Evolutionary conservation across 352 stramenopile genomes (phyloP), one percentile per base, ranked within the genome.

Genomic region (Phytophthora syringae): DNA sequence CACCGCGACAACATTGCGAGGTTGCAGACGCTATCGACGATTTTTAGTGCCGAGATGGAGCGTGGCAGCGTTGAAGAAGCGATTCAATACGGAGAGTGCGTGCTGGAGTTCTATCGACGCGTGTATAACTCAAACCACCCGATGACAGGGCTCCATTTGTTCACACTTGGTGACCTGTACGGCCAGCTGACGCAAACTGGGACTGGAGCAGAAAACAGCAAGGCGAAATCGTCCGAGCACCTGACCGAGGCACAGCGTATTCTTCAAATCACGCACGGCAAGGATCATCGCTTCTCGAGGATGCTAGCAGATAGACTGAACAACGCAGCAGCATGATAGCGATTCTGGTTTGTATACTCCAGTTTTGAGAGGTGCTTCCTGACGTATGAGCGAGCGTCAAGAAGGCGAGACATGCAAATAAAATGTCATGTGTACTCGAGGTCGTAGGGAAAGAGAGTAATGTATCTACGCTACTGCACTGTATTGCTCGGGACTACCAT

Each of bases 41-140:
- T 93, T 10, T 88, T 91, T 60, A 89, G 69, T 44, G 64, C 72
- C 13, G 72, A 88, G 60, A 78, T 90, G 58, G 74, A 88, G 27
- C 68, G 70, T 43, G 67, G 56, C 2, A 71, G 67, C 13, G 28
- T 74, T 7, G 32, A 56, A 2, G 59, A 70, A 30, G 82, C 82
- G 7, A 39, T 82, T 32, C 27, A 15, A 24, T 77, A 75, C 13
- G 84, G 80, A 20, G 74, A 83, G 36, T 34, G 47, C 5, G 87
- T 93, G 40, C 51, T 84, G n/a, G 49, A 68, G 24, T 87, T 91
- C 20, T 93, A 93, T 71, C 52, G 71, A 60, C 67, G 63, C 27
- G 70, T 89, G 36, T 93, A 93, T 50, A 66, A 68, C 22, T n/a
- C 25, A 21, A 86, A 79, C 51, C 84, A 93, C 54, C 76, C 84